Conservation (phyloP, 164 flowering plant genomes). For the Taxillus chinensis region DNA sequence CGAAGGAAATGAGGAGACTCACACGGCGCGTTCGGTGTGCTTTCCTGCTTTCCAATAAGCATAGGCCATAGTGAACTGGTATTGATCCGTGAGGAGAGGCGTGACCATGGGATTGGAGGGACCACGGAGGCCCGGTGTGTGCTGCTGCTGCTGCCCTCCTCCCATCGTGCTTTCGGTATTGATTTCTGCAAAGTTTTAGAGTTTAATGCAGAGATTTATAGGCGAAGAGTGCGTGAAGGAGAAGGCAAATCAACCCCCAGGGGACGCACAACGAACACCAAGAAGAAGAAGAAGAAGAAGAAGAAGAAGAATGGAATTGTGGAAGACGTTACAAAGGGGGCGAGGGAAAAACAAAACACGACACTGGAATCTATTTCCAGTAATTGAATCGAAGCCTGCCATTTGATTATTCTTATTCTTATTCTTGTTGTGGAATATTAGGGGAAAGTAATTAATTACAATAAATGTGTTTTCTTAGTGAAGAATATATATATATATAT, state of each 20-base stretch:
- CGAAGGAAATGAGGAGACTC: constrained; percentile 12
- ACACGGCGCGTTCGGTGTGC: constrained; percentile 78
- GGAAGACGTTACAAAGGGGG: constrained; percentile 6
- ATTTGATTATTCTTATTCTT: too few relatives aligned
- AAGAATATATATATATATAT: too few relatives aligned
- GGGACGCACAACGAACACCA: not conserved
- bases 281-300: not conserved
- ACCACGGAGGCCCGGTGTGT: constrained; percentile 21
- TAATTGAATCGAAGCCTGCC: too few relatives aligned
- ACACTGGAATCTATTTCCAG: too few relatives aligned
- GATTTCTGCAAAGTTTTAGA: constrained; percentile 8
- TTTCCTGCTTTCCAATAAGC: constrained; percentile 98
- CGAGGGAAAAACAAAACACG: not conserved
- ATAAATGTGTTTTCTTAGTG: too few relatives aligned
- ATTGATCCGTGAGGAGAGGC: constrained; percentile 87
- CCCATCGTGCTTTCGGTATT: constrained; percentile 19
- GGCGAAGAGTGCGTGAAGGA: not conserved
- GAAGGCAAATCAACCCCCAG: not conserved
- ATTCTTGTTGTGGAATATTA: too few relatives aligned
- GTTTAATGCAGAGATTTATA: constrained; percentile 1
- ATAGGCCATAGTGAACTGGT: constrained; percentile 97
- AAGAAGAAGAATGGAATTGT: not conserved
- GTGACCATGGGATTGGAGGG: constrained; percentile 98
- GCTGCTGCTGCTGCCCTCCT: constrained; percentile 23
- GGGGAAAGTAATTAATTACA: too few relatives aligned